Percentiles rank a stretch among this genome's conserved stretches.
Evolutionary conservation across 73 alveolate genomes (phyloP).

Genomic region (Tetrahymena elliotti): DNA sequence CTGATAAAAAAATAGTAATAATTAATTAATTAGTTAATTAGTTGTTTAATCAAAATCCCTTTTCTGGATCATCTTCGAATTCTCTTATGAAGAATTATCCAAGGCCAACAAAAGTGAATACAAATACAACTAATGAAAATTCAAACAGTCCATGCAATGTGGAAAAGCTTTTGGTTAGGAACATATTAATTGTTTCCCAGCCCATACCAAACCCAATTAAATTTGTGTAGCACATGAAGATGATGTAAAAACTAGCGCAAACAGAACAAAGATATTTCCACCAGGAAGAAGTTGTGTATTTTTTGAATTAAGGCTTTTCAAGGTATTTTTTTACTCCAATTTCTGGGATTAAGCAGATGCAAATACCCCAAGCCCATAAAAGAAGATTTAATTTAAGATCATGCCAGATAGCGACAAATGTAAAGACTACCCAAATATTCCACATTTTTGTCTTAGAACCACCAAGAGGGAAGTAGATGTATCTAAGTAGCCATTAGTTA

Average conservation of each 20-base stretch:
- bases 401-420: conserved; percentile 86
- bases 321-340: conserved; percentile 53
- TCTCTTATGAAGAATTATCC: background rate
- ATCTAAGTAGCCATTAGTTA: conserved; percentile 84
- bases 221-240: conserved; percentile 64
- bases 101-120: background rate
- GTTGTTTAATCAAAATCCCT: background rate
- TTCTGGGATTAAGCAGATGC: conserved; percentile 74
- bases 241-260: conserved; percentile 54
- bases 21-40: too few species aligned
- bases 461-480: conserved; percentile 87
- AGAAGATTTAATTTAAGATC: conserved; percentile 69
- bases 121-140: background rate
- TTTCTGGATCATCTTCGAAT: background rate
- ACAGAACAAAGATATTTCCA: conserved; percentile 51
- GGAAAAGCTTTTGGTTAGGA: background rate
- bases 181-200: conserved; percentile 38
- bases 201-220: conserved; percentile 80
- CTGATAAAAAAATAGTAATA: too few species aligned
- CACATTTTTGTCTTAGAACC: conserved; percentile 63
- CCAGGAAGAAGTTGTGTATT: conserved; percentile 41
- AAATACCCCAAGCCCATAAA: conserved; percentile 87
- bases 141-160: background rate
- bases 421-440: conserved; percentile 72
- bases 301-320: conserved; percentile 35